These are phyloP conservation scores for Tieghemostelium lacteum DNA, from an alignment of 78 protist genomes.

Conservation along the genomic window DNA sequence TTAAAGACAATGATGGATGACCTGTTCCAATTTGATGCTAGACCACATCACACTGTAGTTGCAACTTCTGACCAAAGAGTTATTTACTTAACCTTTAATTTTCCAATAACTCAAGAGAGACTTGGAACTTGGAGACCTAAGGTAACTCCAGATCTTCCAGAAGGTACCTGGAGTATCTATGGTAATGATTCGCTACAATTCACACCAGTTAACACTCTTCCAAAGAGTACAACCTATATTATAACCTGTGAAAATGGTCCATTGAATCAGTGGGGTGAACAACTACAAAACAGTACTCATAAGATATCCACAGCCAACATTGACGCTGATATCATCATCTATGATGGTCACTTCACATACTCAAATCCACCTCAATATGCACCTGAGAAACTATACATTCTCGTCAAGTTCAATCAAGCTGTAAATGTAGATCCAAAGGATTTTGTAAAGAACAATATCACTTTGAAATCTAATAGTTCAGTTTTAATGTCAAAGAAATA, in stretches of 20 bases:
- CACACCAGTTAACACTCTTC: not conserved
- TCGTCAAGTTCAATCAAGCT: conserved; percentile 37
- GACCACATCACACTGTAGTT: not conserved
- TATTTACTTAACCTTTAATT: not conserved
- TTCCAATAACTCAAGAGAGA: not conserved
- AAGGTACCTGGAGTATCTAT: conserved; percentile 23
- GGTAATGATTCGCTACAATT: not conserved
- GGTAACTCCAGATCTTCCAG: conserved; percentile 36
- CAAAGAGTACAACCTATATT: not conserved
- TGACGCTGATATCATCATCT: no score
- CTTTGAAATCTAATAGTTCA: conserved; percentile 15
- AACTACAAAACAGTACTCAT: conserved; percentile 3
- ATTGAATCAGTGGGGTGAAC: not conserved
- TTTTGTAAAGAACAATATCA: not conserved
- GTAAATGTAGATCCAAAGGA: not conserved
- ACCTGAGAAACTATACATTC: not conserved
- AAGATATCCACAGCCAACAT: not conserved
- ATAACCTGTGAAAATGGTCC: conserved; percentile 38
- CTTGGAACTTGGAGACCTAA: conserved; percentile 39
- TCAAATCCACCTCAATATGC: no score
- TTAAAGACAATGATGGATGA: conserved; percentile 1
- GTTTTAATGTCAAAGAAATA: conserved; percentile 1
- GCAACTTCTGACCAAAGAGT: not conserved
- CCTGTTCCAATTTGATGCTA: not conserved
- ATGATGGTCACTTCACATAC: no score